Conservation (phyloP, 371 early-diverging fungal genomes). For the Basidiobolus meristosporus region DNA sequence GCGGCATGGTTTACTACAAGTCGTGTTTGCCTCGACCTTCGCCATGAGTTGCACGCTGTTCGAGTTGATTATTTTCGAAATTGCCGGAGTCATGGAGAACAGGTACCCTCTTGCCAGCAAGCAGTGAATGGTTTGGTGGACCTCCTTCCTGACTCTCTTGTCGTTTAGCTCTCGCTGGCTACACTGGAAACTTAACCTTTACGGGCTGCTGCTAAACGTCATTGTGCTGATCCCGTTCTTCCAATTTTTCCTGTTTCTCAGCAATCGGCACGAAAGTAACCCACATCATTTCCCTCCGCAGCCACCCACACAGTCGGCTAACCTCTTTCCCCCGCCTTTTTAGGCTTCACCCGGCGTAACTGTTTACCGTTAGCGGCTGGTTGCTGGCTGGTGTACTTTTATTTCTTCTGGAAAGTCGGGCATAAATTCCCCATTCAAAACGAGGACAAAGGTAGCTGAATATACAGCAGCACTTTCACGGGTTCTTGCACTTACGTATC, state of each 20-base stretch:
- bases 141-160: neutral
- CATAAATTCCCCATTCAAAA: slow-evolving; percentile 21
- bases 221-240: slow-evolving; percentile 55
- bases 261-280: slow-evolving; percentile 10
- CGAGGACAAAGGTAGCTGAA: too few species aligned
- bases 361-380: slow-evolving; percentile 18
- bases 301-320: too few species aligned
- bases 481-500: neutral
- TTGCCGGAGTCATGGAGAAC: slow-evolving; percentile 39
- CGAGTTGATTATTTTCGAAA: slow-evolving; percentile 66
- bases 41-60: slow-evolving; percentile 59
- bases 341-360: slow-evolving; percentile 11
- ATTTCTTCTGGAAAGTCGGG: slow-evolving; percentile 46
- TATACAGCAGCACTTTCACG: too few species aligned
- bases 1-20: slow-evolving; percentile 25
- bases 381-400: slow-evolving; percentile 38
- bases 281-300: too few species aligned
- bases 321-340: too few species aligned
- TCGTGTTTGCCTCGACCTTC: slow-evolving; percentile 59
- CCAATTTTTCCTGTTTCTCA: slow-evolving; percentile 43
- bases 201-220: slow-evolving; percentile 36
- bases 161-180: slow-evolving; percentile 36
- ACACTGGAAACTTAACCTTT: slow-evolving; percentile 55
- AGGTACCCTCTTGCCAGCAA: slow-evolving; percentile 17
- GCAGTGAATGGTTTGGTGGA: neutral